phyloP scores from a whole-genome alignment of 2,329 filamentous ascomycete species.

The Penicillium sp. region DNA sequence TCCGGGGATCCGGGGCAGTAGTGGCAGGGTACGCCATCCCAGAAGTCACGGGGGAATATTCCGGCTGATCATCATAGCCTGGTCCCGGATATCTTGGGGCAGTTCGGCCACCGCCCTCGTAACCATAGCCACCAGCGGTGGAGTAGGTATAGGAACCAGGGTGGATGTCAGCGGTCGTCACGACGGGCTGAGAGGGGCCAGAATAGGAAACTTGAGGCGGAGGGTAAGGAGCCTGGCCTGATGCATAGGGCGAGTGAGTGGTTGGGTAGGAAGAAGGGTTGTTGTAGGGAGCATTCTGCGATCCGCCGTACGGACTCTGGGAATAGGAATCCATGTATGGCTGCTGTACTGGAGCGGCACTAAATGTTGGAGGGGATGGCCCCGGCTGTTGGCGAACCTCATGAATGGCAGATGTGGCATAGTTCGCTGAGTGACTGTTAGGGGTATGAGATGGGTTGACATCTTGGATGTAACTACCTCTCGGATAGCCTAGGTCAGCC shows the following conservation, averaged over 20 bases:
- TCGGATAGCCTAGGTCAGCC: constrained; percentile 38
- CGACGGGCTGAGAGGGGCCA: constrained; percentile 34
- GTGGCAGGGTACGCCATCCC: constrained; percentile 40
- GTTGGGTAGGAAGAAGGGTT: constrained; percentile 29
- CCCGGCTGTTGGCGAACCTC: constrained; percentile 37
- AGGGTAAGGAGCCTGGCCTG: constrained; percentile 34
- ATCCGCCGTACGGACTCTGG: constrained; percentile 30
- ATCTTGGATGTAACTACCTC: constrained; percentile 42
- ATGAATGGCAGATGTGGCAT: constrained; percentile 35
- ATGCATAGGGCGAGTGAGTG: constrained; percentile 33
- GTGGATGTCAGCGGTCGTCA: constrained; percentile 37
- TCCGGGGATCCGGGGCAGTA: constrained; percentile 40
- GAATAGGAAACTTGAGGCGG: constrained; percentile 32
- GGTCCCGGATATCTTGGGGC: constrained; percentile 41
- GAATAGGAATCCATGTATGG: constrained; percentile 35
- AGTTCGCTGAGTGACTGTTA: constrained; percentile 37
- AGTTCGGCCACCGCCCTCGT: constrained; percentile 35
- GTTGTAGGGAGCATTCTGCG: constrained; percentile 33
- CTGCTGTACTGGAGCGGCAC: constrained; percentile 30
- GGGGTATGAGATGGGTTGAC: constrained; percentile 34
- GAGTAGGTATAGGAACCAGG: constrained; percentile 38
- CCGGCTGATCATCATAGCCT: constrained; percentile 40
- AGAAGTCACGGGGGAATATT: constrained; percentile 40
- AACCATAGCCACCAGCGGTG: constrained; percentile 32
- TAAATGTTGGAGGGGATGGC: constrained; percentile 36